Conservation (phyloP, 805 yeast species). For the Huiozyma sinensis region DNA sequence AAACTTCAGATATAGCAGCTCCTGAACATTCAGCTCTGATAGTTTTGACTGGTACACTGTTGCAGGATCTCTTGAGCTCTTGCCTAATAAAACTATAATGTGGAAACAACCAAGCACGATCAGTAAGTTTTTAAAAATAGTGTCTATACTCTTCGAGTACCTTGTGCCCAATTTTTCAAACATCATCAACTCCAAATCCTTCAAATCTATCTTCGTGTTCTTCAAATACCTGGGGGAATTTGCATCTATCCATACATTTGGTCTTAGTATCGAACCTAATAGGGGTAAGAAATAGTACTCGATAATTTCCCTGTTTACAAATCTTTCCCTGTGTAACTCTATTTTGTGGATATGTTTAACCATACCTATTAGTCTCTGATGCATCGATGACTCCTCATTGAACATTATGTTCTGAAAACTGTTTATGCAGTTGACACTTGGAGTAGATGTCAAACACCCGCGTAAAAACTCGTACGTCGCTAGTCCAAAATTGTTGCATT, state of each 20-base stretch:
- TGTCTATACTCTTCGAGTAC: slow-evolving; percentile 16
- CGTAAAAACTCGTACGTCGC: slow-evolving; percentile 30
- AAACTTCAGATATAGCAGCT: slow-evolving; percentile 28
- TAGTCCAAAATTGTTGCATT: slow-evolving; percentile 16
- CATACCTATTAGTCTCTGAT: slow-evolving; percentile 15
- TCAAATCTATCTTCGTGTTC: slow-evolving; percentile 5
- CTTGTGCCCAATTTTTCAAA: slow-evolving; percentile 19
- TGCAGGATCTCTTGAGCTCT: not conserved
- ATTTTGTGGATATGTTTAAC: slow-evolving; percentile 14
- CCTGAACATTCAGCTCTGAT: slow-evolving; percentile 5
- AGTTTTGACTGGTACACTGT: slow-evolving; percentile 1
- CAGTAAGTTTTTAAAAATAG: slow-evolving; percentile 17
- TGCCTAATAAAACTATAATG: slow-evolving; percentile 3
- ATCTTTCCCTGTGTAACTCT: slow-evolving; percentile 16
- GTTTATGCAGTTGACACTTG: slow-evolving; percentile 36
- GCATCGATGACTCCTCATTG: slow-evolving; percentile 26
- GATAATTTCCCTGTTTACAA: slow-evolving; percentile 25
- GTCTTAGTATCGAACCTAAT: slow-evolving; percentile 19
- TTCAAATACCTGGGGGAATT: not conserved
- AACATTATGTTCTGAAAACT: slow-evolving; percentile 34
- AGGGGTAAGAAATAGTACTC: slow-evolving; percentile 23
- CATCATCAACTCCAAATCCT: slow-evolving; percentile 11
- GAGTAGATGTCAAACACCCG: slow-evolving; percentile 44
- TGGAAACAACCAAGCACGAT: slow-evolving; percentile 22
- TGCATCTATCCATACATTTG: slow-evolving; percentile 14